Percentiles rank a stretch among this genome's conserved stretches.
phyloP scores from a whole-genome alignment of 352 stramenopile genomes.

The Globisporangium takayamanum region DNA sequence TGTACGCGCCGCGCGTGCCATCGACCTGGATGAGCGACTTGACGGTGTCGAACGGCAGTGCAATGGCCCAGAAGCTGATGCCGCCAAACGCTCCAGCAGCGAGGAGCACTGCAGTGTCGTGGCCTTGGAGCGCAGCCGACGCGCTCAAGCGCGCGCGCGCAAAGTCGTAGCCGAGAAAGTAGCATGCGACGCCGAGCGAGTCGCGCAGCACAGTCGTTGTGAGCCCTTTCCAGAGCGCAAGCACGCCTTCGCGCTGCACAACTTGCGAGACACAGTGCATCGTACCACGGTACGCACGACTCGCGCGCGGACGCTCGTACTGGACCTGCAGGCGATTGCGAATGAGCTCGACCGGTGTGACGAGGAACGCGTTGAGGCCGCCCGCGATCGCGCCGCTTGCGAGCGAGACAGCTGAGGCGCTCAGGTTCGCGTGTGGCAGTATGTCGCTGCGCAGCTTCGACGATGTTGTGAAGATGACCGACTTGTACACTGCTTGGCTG shows the following conservation, averaged over 20 bases:
- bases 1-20: conserved; percentile 30
- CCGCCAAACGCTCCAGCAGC: conserved; percentile 64
- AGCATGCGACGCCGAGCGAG: conserved; percentile 77
- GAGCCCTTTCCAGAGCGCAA: conserved; percentile 71
- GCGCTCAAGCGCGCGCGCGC: conserved; percentile 33
- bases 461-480: conserved; percentile 82
- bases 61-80: conserved; percentile 81
- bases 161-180: conserved; percentile 83
- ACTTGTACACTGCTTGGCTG: conserved; percentile 85
- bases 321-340: conserved; percentile 79
- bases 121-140: conserved; percentile 13
- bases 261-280: conserved; percentile 56
- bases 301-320: conserved; percentile 46
- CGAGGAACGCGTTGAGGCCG: conserved; percentile 66
- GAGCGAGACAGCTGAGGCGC: conserved; percentile 40
- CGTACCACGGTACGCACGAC: conserved; percentile 41
- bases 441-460: conserved; percentile 50
- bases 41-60: conserved; percentile 80
- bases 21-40: conserved; percentile 82
- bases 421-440: conserved; percentile 26
- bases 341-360: conserved; percentile 73
- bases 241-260: conserved; percentile 43
- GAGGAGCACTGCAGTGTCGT: conserved; percentile 51
- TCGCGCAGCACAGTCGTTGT: conserved; percentile 74
- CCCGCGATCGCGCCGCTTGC: conserved; percentile 52